phyloP scores from a whole-genome alignment of 805 yeast species.

The Blastobotrys attinorum region DNA sequence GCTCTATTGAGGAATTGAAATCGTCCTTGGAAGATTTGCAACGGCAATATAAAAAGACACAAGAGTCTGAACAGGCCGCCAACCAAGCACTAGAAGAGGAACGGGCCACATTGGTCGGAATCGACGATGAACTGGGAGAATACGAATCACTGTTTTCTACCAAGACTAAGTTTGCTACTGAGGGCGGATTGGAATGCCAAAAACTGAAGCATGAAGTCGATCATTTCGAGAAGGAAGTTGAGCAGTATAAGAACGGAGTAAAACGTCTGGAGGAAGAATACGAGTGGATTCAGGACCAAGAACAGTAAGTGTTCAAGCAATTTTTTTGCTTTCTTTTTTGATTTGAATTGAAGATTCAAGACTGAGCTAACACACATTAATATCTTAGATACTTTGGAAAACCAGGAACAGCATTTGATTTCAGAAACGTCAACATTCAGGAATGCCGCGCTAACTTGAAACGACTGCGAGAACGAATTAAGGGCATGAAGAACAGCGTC shows the following conservation, averaged over 20 bases:
- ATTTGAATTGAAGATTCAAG: not conserved
- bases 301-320: constrained; percentile 30
- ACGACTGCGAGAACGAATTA: constrained; percentile 50
- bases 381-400: constrained; percentile 24
- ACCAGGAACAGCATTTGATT: constrained; percentile 28
- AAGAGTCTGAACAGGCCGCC: constrained; percentile 23
- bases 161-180: constrained; percentile 23
- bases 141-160: constrained; percentile 21
- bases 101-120: constrained; percentile 50
- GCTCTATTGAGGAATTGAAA: constrained; percentile 24
- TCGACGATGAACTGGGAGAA: constrained; percentile 70
- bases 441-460: constrained; percentile 52
- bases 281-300: constrained; percentile 68
- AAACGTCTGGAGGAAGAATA: constrained; percentile 45
- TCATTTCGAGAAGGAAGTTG: constrained; percentile 17
- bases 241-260: constrained; percentile 25
- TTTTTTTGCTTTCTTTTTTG: too few species aligned
- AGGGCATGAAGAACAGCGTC: constrained; percentile 70
- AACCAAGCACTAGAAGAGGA: constrained; percentile 38
- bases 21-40: constrained; percentile 31
- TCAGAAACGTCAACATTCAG: constrained; percentile 37
- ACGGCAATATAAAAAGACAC: constrained; percentile 24
- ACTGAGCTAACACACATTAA: not conserved
- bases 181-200: constrained; percentile 22
- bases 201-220: constrained; percentile 24